Evolutionary conservation across 768 basidiomycete species (phyloP).

Genomic region (Termitomyces bulborhizus): DNA sequence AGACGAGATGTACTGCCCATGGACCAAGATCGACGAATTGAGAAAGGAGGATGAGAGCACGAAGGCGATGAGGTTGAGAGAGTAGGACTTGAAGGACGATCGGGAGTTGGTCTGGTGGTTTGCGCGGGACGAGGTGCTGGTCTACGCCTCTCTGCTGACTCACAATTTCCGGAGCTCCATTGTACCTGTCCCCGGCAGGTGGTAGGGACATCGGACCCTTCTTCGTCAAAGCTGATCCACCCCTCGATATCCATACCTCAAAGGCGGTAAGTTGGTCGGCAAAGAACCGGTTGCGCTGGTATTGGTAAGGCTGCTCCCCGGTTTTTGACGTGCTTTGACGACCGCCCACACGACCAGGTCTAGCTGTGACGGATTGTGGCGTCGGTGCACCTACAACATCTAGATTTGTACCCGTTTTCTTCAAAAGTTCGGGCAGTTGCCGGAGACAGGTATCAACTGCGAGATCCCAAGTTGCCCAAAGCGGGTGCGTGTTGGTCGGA

Average conservation of each 20-base stretch:
- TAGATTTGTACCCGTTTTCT: constrained; percentile 26
- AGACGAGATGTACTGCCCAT: constrained; percentile 95
- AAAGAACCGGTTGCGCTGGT: constrained; percentile 88
- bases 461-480: constrained; percentile 98
- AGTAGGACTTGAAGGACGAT: constrained; percentile 96
- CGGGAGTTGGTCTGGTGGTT: constrained; percentile 94
- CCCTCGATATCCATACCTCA: constrained; percentile 96
- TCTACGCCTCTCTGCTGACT: constrained; percentile 18
- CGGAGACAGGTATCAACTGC: constrained; percentile 92
- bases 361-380: constrained; percentile 23
- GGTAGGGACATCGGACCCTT: constrained; percentile 73
- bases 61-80: constrained; percentile 91
- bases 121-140: constrained; percentile 68
- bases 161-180: constrained; percentile 6
- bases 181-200: constrained; percentile 29
- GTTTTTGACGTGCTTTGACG: constrained; percentile 19
- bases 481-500: constrained; percentile 90
- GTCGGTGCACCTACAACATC: constrained; percentile 15
- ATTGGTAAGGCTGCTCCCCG: constrained; percentile 53
- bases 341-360: constrained; percentile 35
- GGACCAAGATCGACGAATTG: constrained; percentile 98
- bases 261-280: constrained; percentile 95
- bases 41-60: constrained; percentile 91
- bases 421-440: constrained; percentile 83
- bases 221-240: constrained; percentile 77